These are phyloP conservation scores for Uronychia binucleata DNA, from an alignment of 73 alveolate species.

Conservation along the genomic window DNA sequence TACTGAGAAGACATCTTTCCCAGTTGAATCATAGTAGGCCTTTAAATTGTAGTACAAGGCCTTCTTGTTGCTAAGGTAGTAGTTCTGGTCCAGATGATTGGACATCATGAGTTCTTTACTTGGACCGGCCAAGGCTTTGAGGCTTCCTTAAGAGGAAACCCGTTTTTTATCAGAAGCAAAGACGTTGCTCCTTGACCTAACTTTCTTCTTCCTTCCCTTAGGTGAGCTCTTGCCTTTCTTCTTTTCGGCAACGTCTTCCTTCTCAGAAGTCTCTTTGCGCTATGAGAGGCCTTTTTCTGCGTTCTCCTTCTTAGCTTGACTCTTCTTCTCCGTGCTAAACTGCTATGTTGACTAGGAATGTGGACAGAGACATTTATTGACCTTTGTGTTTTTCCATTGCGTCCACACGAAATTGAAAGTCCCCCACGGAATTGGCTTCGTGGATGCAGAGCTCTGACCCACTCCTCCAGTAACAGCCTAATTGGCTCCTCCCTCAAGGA, in stretches of 20 bases:
- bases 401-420: conserved; percentile 74
- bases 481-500: too few species aligned
- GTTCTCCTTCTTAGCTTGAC: not conserved
- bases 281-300: not conserved
- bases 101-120: conserved; percentile 24
- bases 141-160: not conserved
- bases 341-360: too few species aligned
- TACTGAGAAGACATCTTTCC: conserved; percentile 61
- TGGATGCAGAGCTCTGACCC: not conserved
- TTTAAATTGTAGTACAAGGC: conserved; percentile 79
- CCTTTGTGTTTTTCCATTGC: conserved; percentile 31
- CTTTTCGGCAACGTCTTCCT: not conserved
- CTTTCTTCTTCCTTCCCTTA: not conserved
- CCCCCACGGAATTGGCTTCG: conserved; percentile 18
- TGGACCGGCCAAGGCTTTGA: not conserved
- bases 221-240: not conserved
- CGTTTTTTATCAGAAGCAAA: not conserved
- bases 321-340: too few species aligned
- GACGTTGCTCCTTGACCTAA: not conserved
- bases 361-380: not conserved
- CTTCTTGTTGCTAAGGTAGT: conserved; percentile 77
- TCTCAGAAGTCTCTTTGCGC: not conserved
- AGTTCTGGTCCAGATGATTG: conserved; percentile 75
- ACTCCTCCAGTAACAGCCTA: not conserved
- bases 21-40: conserved; percentile 66